Conservation (phyloP, 2,329 filamentous ascomycete species). For the Botrytis fragariae region DNA sequence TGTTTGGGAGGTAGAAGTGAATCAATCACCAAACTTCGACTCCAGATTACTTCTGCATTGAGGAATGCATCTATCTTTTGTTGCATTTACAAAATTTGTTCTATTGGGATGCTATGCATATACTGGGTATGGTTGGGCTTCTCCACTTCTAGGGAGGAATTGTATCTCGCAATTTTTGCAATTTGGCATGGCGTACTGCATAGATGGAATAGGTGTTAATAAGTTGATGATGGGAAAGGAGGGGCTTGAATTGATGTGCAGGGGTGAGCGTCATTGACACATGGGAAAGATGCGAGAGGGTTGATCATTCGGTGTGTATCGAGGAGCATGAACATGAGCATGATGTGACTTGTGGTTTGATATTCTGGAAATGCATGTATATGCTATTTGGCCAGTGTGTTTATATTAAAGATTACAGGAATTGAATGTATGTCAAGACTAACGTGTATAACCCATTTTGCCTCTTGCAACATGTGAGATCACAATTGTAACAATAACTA, state of each 20-base stretch:
- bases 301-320: not conserved
- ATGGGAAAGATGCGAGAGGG: not conserved
- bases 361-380: not conserved
- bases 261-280: conserved; percentile 10
- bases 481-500: not conserved
- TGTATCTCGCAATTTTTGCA: not conserved
- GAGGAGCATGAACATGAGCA: not conserved
- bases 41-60: not conserved
- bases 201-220: not conserved
- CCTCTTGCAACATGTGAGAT: not conserved
- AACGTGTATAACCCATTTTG: not conserved
- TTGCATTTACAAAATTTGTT: not conserved
- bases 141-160: not conserved
- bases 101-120: conserved; percentile 1
- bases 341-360: not conserved
- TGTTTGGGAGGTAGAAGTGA: not conserved
- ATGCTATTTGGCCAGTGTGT: not conserved
- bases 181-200: conserved; percentile 7
- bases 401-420: not conserved
- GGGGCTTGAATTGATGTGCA: not conserved
- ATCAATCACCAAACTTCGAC: not conserved
- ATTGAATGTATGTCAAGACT: not conserved
- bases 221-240: not conserved
- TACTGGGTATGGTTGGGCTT: not conserved
- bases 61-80: not conserved